Evolutionary conservation across 2,329 filamentous ascomycete species (phyloP).

Genomic region (Cercospora sp.): DNA sequence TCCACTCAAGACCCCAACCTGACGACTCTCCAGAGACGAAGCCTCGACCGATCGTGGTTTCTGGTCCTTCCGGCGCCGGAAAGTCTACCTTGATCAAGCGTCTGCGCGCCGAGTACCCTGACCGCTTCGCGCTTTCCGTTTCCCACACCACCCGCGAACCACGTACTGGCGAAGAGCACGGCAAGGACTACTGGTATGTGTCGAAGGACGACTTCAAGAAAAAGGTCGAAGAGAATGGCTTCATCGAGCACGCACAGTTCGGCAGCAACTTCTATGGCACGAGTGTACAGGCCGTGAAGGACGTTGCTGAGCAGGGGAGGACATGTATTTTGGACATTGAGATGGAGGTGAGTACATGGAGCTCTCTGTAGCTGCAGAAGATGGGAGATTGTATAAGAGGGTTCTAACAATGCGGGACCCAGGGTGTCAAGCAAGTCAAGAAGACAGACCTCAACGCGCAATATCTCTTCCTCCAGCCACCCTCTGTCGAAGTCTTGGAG

Average conservation of each 20-base stretch:
- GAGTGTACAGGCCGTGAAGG: slow-evolving; percentile 73
- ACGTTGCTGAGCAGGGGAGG: slow-evolving; percentile 67
- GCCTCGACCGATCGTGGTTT: slow-evolving; percentile 70
- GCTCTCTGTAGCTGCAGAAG: background rate
- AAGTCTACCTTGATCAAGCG: slow-evolving; percentile 77
- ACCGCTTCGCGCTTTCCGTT: slow-evolving; percentile 64
- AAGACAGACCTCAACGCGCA: slow-evolving; percentile 70
- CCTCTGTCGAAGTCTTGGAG: slow-evolving; percentile 72
- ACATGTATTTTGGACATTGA: slow-evolving; percentile 91
- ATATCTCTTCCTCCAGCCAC: slow-evolving; percentile 83
- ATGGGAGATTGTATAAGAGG: background rate
- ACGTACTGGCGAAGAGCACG: slow-evolving; percentile 71
- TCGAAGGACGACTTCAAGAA: slow-evolving; percentile 65
- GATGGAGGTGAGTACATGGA: slow-evolving; percentile 69
- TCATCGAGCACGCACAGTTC: slow-evolving; percentile 86
- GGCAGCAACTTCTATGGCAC: slow-evolving; percentile 86
- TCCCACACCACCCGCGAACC: slow-evolving; percentile 76
- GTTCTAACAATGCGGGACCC: background rate
- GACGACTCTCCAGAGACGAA: slow-evolving; percentile 21
- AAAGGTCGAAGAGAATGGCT: slow-evolving; percentile 67
- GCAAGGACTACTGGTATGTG: slow-evolving; percentile 79
- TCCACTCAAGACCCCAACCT: slow-evolving; percentile 1
- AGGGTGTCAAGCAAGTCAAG: slow-evolving; percentile 92
- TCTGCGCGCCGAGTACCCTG: slow-evolving; percentile 66
- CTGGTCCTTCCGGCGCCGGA: slow-evolving; percentile 75